Evolutionary conservation across 2,329 filamentous ascomycete genomes (phyloP).

Genomic region (Hypoxylon sp.): DNA sequence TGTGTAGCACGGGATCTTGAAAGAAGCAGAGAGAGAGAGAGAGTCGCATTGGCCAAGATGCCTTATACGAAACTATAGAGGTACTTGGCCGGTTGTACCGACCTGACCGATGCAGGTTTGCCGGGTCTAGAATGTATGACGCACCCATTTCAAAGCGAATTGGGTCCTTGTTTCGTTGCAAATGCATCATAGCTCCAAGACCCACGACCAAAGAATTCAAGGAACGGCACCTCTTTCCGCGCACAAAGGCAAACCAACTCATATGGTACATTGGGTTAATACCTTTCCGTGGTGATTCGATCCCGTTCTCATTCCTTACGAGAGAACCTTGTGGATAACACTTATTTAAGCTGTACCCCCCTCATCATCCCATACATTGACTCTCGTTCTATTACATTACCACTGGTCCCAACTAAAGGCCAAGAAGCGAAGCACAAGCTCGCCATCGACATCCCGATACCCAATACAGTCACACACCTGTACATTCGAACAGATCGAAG

Average conservation of each 20-base stretch:
- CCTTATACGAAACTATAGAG: constrained; percentile 1
- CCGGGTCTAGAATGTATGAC: constrained; percentile 42
- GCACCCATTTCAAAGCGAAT: constrained; percentile 38
- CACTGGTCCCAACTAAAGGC: constrained; percentile 1
- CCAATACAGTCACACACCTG: neutral
- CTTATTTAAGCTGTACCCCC: constrained; percentile 40
- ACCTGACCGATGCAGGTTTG: constrained; percentile 16
- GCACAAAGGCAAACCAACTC: constrained; percentile 35
- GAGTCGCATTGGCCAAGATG: neutral
- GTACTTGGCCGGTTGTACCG: constrained; percentile 11
- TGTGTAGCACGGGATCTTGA: too few species aligned
- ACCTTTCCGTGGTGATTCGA: constrained; percentile 31
- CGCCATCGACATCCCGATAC: neutral
- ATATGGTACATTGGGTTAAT: constrained; percentile 1
- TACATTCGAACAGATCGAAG: constrained; percentile 10
- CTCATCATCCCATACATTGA: constrained; percentile 13
- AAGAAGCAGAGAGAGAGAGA: too few species aligned
- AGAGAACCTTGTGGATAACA: constrained; percentile 30
- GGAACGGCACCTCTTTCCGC: constrained; percentile 41
- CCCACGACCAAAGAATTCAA: constrained; percentile 37
- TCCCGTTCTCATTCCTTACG: constrained; percentile 26
- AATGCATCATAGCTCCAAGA: constrained; percentile 45
- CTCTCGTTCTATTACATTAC: constrained; percentile 12
- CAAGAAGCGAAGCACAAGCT: constrained; percentile 10
- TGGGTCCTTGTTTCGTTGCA: constrained; percentile 43